Evolutionary conservation across 805 yeast genomes (phyloP), one percentile per base, ranked within the genome.

Genomic region (Ogataea methylovora): DNA sequence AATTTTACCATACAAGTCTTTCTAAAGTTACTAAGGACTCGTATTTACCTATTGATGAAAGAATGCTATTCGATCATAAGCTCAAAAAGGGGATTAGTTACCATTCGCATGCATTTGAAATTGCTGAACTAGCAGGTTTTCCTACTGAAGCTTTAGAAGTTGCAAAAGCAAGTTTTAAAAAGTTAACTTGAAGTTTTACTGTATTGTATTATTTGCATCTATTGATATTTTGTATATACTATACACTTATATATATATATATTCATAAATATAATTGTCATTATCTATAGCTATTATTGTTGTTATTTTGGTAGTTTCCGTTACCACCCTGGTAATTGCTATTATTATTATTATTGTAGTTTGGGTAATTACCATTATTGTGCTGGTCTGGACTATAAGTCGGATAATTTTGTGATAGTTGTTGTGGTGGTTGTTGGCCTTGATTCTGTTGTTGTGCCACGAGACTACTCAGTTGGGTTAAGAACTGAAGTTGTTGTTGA

Each of bases 111-210:
- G 95, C 94, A 1, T 54, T 84, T 10, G 76, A 73, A 35, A 81
- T 84, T 9, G 95, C 95, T 0, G 66, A 70, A 46, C 57, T 77
- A 48, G 94, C 95, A 0, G 94, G 94, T 0, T 80, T 84, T 42
- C 95, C 95, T 0, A 42, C 42, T 7, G 52, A 55, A 3, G 85
- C 86, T 1, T 46, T 85, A 13, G 40, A 56, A 1, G 57, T 65
- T 25, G 94, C 94, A 1, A 43, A 48, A 22, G 42, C 52, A 13
- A 63, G 64, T 13, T 54, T 54, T 14, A 19, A 33, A 2, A 37
- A 31, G 20, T 35, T 48, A 14, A 27, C 7, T 27, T 10, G 9
- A 11, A 18, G 20, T 12, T 31, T 23, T 12, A 34, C 21, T 23
- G 30, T 19, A 32, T 13, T 19, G 20, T n/a, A n/a, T n/a, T n/a